Conservation (phyloP, 2,329 filamentous ascomycete species). For the Pestalotiopsis sp. region DNA sequence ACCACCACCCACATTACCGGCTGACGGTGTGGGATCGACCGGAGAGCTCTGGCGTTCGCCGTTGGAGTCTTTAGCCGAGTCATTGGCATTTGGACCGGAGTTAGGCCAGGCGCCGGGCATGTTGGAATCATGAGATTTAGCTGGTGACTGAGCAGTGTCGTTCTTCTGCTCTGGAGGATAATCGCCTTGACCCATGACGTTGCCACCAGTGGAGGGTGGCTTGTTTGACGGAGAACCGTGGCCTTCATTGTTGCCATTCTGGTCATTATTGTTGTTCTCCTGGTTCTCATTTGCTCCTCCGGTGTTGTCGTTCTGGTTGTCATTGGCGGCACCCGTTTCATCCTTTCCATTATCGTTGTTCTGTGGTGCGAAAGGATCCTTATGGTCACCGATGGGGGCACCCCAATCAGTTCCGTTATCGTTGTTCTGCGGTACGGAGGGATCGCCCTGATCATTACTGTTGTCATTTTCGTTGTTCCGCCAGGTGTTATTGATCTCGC, state of each 20-base stretch:
- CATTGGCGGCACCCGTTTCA: background rate
- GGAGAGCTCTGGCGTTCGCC: background rate
- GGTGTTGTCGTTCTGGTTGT: constrained; percentile 1
- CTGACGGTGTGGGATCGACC: background rate
- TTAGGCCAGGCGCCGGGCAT: constrained; percentile 8
- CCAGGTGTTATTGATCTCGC: constrained; percentile 9
- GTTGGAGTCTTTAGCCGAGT: background rate
- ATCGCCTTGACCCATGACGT: background rate
- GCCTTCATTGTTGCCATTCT: background rate
- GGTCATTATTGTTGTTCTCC: background rate
- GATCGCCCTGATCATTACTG: constrained; percentile 4
- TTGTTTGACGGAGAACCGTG: background rate
- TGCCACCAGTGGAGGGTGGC: background rate
- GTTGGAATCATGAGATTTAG: background rate
- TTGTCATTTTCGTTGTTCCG: constrained; percentile 8
- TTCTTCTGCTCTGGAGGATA: background rate
- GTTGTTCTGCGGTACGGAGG: too few relatives aligned
- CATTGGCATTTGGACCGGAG: background rate
- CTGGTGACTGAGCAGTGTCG: background rate
- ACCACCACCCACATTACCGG: constrained; percentile 11
- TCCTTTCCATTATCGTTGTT: constrained; percentile 9
- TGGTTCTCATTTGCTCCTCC: constrained; percentile 5
- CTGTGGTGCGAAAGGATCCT: background rate
- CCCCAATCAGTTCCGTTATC: background rate
- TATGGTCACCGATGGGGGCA: background rate